Base-by-base conservation (phyloP, 768 basidiomycete species). In the Phylloporus sp. region DNA sequence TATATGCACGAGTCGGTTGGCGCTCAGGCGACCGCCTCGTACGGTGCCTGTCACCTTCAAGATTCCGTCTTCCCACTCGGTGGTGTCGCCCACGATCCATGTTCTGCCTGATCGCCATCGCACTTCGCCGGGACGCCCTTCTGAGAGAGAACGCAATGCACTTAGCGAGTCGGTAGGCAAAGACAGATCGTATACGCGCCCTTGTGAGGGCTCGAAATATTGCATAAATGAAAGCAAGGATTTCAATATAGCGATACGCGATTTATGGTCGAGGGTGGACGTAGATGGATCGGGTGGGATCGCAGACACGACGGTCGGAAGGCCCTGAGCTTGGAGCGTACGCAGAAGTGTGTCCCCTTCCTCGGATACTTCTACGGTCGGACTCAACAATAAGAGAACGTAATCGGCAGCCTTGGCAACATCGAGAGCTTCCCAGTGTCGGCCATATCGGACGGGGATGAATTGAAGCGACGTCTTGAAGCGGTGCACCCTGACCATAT, bases 401-500 rank as follows among this genome's bases (percentile, higher is more conserved):
- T 95, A 98, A 67, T 98, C 94, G 9, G 91, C 88, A 3, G 81
- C 86, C 61, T 90, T 84, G 59, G 84, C 86, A 0, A 84, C 85
- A 58, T 96, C 92, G 31, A 98, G 75, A 5, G 87, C 78, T 3
- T 79, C 76, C 65, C 90, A 95, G 41, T 89, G 76, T 37, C 71
- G 72, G 46, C 78, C 76, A 57, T 89, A 85, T 3, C 78, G 81
- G 3, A 95, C 73, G 33, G 82, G 82, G 42, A 91, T 73, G 66
- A 96, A 88, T 59, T 96, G 93, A 4, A 97, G 72, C 6, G 85
- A 88, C 0, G 92, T 92, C 68, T 88, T 93, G 74, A 92, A 96
- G 18, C 90, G 79, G 39, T 90, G 87, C 29, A 83, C 87, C 61
- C 92, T 94, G 6, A 53, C 5, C 22, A 28, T 29, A 20, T 48